These are phyloP conservation scores for Ogataea haglerorum DNA, from an alignment of 805 yeast species.

Conservation along the genomic window DNA sequence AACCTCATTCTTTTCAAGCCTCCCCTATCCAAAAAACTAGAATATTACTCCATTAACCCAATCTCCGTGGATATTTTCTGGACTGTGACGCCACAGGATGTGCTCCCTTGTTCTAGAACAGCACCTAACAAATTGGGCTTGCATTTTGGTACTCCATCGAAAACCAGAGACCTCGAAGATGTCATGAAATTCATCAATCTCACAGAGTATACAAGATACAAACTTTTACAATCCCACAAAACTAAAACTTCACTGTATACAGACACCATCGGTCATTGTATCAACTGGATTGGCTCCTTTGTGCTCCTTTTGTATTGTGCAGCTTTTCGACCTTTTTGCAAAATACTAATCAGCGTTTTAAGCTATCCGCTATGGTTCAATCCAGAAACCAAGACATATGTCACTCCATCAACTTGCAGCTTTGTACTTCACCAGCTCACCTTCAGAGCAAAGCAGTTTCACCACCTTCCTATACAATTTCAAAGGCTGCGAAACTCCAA, in stretches of 20 bases:
- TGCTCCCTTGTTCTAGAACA: constrained; percentile 14
- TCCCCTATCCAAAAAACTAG: constrained; percentile 68
- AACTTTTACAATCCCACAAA: constrained; percentile 14
- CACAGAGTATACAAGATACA: constrained; percentile 27
- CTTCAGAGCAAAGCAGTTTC: constrained; percentile 68
- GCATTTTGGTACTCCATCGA: constrained; percentile 19
- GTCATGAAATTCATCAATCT: constrained; percentile 30
- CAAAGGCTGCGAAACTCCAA: constrained; percentile 41
- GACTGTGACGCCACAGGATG: constrained; percentile 22
- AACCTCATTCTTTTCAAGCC: constrained; percentile 56
- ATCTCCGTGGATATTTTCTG: constrained; percentile 57
- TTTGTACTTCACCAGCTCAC: constrained; percentile 78
- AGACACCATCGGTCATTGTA: background rate
- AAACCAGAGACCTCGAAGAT: constrained; percentile 24
- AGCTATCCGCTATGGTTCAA: constrained; percentile 14
- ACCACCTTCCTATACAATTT: constrained; percentile 79
- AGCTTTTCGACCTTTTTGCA: constrained; percentile 12
- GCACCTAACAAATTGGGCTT: constrained; percentile 29
- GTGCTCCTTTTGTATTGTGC: constrained; percentile 7
- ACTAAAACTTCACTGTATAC: background rate
- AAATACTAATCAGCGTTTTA: constrained; percentile 9
- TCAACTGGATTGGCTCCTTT: constrained; percentile 2
- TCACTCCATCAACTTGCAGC: constrained; percentile 10
- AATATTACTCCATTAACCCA: constrained; percentile 74
- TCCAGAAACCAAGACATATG: constrained; percentile 6